Evolutionary conservation across 1,284 basidiomycete species (phyloP).

Genomic region (Cystobasidium pallidum): DNA sequence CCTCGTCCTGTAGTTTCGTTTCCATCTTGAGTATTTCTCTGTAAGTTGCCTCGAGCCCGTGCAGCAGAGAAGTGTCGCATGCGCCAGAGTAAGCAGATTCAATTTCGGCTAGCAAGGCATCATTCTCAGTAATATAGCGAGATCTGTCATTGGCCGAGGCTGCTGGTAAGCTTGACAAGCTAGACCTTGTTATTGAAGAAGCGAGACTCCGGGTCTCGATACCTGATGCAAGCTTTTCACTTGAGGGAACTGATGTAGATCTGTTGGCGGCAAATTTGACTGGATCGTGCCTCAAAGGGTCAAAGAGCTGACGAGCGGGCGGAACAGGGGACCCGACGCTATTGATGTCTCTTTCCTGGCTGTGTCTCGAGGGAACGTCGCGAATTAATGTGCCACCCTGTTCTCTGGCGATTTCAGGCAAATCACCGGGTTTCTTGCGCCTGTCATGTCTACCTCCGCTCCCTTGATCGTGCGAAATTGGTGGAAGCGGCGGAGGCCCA

Average conservation of each 20-base stretch:
- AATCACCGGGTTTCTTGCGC: not conserved
- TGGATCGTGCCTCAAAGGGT: constrained; percentile 80
- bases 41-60: constrained; percentile 78
- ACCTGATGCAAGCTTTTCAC: constrained; percentile 9
- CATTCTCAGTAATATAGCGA: constrained; percentile 13
- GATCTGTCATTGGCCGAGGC: constrained; percentile 26
- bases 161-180: constrained; percentile 42
- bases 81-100: constrained; percentile 67
- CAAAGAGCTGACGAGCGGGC: constrained; percentile 69
- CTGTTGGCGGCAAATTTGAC: constrained; percentile 66
- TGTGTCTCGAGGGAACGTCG: not conserved
- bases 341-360: not conserved
- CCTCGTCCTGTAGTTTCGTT: constrained; percentile 69
- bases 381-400: not conserved
- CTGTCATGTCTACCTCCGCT: not conserved
- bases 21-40: constrained; percentile 73
- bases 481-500: not conserved
- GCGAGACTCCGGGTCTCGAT: constrained; percentile 28
- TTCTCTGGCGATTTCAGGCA: not conserved
- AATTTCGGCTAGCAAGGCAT: constrained; percentile 63
- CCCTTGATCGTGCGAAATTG: not conserved
- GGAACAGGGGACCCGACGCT: not conserved
- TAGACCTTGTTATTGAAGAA: constrained; percentile 41
- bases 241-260: not conserved
- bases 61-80: constrained; percentile 67